phyloP scores from a whole-genome alignment of 495 filamentous ascomycete genomes.

The Diplogelasinospora grovesii region DNA sequence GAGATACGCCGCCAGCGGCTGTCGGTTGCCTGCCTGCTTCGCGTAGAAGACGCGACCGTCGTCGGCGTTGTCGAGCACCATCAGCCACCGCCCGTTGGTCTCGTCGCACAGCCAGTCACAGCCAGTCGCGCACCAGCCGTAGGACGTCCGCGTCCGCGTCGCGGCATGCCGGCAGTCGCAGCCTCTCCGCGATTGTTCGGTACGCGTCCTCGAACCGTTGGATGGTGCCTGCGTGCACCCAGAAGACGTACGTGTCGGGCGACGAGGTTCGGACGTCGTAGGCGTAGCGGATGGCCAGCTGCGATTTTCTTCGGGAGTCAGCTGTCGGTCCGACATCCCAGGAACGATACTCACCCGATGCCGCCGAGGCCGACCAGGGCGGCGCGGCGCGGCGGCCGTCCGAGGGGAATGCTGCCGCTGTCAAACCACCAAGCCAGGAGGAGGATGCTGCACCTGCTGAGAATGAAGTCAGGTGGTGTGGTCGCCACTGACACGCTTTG shows the following conservation, averaged over 20 bases:
- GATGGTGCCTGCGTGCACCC: neutral
- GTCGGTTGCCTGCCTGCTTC: neutral
- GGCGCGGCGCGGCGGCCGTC: too few species aligned
- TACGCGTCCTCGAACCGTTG: neutral
- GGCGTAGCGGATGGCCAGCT: neutral
- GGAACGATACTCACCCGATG: neutral
- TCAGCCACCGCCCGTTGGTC: neutral
- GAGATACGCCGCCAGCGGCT: neutral
- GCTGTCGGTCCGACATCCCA: neutral
- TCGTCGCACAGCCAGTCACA: neutral
- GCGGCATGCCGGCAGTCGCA: neutral
- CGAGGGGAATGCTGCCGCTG: too few species aligned
- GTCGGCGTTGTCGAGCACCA: constrained; percentile 1
- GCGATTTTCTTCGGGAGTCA: neutral
- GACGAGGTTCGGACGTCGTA: neutral
- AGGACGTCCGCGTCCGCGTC: neutral
- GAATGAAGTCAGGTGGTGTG: too few species aligned
- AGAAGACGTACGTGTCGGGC: neutral
- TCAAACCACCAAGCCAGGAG: too few species aligned
- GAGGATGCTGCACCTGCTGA: too few species aligned
- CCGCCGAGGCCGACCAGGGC: neutral
- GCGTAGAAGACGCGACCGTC: neutral
- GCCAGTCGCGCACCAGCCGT: too few species aligned
- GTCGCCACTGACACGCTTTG: too few species aligned
- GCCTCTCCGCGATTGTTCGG: neutral